Conservation (phyloP, 208 protist species). For the Porcisia deanei region DNA sequence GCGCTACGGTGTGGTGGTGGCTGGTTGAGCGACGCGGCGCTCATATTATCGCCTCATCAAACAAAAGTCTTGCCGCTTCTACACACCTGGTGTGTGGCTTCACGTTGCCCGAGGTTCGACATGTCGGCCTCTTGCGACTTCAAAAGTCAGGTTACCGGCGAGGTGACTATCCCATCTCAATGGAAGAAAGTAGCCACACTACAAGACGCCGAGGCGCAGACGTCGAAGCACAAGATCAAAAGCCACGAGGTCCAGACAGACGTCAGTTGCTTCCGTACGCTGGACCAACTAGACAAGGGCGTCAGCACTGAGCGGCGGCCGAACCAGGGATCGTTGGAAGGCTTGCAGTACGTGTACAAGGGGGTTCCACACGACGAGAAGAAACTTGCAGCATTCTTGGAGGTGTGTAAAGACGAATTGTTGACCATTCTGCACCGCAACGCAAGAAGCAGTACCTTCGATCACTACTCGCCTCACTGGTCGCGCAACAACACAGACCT, state of each 20-base stretch:
- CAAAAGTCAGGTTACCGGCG: slow-evolving; percentile 74
- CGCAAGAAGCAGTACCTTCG: slow-evolving; percentile 71
- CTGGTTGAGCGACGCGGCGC: not conserved
- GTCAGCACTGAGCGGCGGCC: slow-evolving; percentile 54
- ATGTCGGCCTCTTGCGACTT: slow-evolving; percentile 73
- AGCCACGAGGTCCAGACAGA: slow-evolving; percentile 65
- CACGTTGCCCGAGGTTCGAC: not conserved
- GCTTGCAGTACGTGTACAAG: slow-evolving; percentile 84
- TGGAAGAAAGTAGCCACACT: slow-evolving; percentile 55
- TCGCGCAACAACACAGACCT: slow-evolving; percentile 65
- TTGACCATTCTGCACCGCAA: slow-evolving; percentile 73
- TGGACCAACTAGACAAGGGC: slow-evolving; percentile 63
- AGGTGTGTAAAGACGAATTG: slow-evolving; percentile 46
- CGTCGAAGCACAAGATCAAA: slow-evolving; percentile 30
- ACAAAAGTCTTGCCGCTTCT: not conserved
- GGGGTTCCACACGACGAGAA: slow-evolving; percentile 54
- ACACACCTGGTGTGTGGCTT: not conserved
- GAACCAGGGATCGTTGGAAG: slow-evolving; percentile 61
- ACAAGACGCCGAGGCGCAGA: slow-evolving; percentile 53
- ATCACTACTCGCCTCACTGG: slow-evolving; percentile 89
- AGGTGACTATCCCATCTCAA: slow-evolving; percentile 61
- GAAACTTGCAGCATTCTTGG: slow-evolving; percentile 67
- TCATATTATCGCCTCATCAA: not conserved
- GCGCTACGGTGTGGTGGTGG: not conserved
- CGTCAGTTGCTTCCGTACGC: slow-evolving; percentile 59